Evolutionary conservation across 2,329 filamentous ascomycete species (phyloP).

Genomic region (Leptographium wingfieldii): DNA sequence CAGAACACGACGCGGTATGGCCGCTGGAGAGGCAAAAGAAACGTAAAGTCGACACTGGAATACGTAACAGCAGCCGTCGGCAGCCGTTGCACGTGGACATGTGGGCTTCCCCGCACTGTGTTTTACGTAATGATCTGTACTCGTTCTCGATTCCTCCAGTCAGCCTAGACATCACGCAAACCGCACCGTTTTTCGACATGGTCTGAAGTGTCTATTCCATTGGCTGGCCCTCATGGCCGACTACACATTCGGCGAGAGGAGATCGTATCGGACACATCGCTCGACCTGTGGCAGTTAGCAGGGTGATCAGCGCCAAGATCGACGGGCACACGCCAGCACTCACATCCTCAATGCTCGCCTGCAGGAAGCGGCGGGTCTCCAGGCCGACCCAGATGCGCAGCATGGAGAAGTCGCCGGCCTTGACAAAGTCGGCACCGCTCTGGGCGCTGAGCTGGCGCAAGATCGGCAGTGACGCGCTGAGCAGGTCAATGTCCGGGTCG

Average conservation of each 20-base stretch:
- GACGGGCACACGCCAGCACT: constrained; percentile 21
- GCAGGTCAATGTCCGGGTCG: constrained; percentile 76
- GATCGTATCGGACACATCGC: constrained; percentile 80
- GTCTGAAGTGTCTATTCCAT: too few relatives aligned
- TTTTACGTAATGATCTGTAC: neutral
- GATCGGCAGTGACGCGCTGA: constrained; percentile 78
- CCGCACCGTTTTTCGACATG: too few relatives aligned
- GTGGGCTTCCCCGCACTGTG: neutral
- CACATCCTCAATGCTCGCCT: constrained; percentile 80
- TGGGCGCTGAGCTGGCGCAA: constrained; percentile 75
- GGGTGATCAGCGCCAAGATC: neutral
- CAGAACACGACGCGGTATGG: neutral
- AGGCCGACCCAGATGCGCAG: constrained; percentile 83
- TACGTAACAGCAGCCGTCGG: neutral
- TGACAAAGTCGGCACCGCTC: constrained; percentile 56
- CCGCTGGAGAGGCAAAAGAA: neutral
- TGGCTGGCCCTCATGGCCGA: too few relatives aligned
- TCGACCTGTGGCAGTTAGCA: constrained; percentile 48
- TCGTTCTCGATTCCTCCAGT: too few relatives aligned
- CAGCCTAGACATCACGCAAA: too few relatives aligned
- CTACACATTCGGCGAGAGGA: constrained; percentile 75
- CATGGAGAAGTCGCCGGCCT: constrained; percentile 69
- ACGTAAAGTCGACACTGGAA: neutral
- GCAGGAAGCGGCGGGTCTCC: constrained; percentile 77
- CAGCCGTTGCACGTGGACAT: neutral